Evolutionary conservation across 495 filamentous ascomycete genomes (phyloP).

Genomic region (Rusavskia elegans): DNA sequence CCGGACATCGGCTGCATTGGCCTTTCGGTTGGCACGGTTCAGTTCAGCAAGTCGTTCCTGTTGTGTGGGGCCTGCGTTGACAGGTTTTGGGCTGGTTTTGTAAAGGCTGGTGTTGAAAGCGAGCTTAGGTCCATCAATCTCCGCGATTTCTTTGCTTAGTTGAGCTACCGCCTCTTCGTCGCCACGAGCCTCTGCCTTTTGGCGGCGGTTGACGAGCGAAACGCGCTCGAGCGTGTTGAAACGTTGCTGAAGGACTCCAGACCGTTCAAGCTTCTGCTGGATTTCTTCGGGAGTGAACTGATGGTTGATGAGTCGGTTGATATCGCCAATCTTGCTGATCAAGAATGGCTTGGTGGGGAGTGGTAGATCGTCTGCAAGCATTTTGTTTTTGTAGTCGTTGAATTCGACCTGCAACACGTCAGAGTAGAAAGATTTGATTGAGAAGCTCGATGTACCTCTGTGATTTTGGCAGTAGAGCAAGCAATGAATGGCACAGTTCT

Average conservation of each 20-base stretch:
- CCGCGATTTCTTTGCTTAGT: constrained; percentile 51
- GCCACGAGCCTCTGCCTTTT: constrained; percentile 44
- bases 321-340: constrained; percentile 56
- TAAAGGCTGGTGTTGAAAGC: constrained; percentile 48
- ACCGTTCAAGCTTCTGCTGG: constrained; percentile 54
- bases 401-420: constrained; percentile 2
- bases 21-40: constrained; percentile 63
- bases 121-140: constrained; percentile 49
- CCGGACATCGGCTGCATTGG: constrained; percentile 66
- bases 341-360: constrained; percentile 54
- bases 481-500: constrained; percentile 69
- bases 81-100: constrained; percentile 21
- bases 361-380: constrained; percentile 51
- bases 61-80: constrained; percentile 30
- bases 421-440: background rate
- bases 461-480: constrained; percentile 61
- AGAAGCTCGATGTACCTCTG: constrained; percentile 33
- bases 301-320: constrained; percentile 63
- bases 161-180: constrained; percentile 42
- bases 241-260: constrained; percentile 44
- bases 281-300: constrained; percentile 68
- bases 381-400: constrained; percentile 50
- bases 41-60: constrained; percentile 62
- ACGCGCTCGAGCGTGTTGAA: constrained; percentile 47
- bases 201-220: constrained; percentile 41